Percentiles rank a stretch among this genome's conserved stretches.
phyloP scores from a whole-genome alignment of 441 rosid genomes.

The Daphne laureola region DNA sequence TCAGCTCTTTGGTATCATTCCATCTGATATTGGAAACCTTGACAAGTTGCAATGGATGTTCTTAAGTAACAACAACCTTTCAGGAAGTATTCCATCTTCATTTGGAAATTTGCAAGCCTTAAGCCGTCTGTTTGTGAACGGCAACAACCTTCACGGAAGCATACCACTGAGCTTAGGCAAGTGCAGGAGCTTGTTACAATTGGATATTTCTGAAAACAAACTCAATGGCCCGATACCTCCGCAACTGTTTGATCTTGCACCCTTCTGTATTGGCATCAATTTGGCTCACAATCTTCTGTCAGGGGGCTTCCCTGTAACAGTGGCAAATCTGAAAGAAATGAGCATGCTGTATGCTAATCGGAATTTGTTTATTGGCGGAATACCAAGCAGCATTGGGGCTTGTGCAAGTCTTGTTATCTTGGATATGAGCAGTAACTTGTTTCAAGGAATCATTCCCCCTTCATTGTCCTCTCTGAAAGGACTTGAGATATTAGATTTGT shows the following conservation, averaged over 20 bases:
- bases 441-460: slow-evolving; percentile 17
- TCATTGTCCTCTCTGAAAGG: slow-evolving; percentile 17
- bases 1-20: slow-evolving; percentile 4
- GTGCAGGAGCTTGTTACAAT: background rate
- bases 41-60: background rate
- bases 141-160: slow-evolving; percentile 11
- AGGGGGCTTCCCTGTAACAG: slow-evolving; percentile 13
- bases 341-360: background rate
- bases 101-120: background rate
- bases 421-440: background rate
- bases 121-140: background rate
- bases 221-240: slow-evolving; percentile 12
- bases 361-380: slow-evolving; percentile 9
- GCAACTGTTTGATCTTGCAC: background rate
- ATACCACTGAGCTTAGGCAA: slow-evolving; percentile 12
- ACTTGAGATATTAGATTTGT: slow-evolving; percentile 21
- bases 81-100: slow-evolving; percentile 10
- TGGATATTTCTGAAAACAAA: slow-evolving; percentile 8
- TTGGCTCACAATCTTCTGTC: slow-evolving; percentile 10
- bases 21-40: slow-evolving; percentile 2
- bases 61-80: slow-evolving; percentile 4
- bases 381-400: slow-evolving; percentile 4
- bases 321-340: slow-evolving; percentile 6
- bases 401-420: background rate
- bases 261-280: slow-evolving; percentile 5